These are phyloP conservation scores for Linaria vulgaris DNA, from an alignment of 257 asterid genomes.

Conservation along the genomic window DNA sequence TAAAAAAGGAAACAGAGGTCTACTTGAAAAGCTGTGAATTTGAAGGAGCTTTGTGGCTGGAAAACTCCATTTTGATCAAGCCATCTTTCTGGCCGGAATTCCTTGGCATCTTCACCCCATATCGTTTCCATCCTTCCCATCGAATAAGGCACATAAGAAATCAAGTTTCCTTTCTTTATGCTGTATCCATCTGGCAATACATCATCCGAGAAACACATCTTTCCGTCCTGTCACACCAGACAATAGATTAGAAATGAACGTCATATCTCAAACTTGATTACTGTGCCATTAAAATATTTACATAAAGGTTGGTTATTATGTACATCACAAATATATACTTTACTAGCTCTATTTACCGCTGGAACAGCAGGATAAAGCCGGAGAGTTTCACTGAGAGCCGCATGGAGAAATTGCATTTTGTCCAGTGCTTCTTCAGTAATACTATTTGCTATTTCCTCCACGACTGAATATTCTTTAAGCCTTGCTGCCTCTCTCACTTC, in stretches of 20 bases:
- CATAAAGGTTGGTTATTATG: too few species aligned
- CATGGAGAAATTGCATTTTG: constrained; percentile 67
- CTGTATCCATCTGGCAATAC: constrained; percentile 61
- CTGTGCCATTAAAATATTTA: too few species aligned
- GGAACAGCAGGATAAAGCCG: constrained; percentile 70
- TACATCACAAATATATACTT: too few species aligned
- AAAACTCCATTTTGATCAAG: constrained; percentile 50
- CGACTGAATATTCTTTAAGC: constrained; percentile 21
- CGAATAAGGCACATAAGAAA: constrained; percentile 45
- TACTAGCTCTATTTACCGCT: constrained; percentile 30
- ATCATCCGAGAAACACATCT: constrained; percentile 58
- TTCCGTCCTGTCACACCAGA: constrained; percentile 46
- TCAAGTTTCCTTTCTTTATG: constrained; percentile 51
- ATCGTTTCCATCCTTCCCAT: constrained; percentile 70
- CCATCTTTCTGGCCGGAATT: constrained; percentile 68
- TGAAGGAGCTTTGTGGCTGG: constrained; percentile 53
- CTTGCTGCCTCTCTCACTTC: constrained; percentile 46
- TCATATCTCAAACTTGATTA: too few species aligned
- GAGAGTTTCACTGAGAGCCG: constrained; percentile 61
- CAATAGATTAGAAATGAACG: neutral
- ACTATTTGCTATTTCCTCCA: constrained; percentile 40
- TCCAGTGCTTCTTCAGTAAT: constrained; percentile 56
- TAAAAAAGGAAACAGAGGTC: neutral
- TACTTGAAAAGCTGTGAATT: constrained; percentile 76
- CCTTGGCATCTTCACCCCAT: constrained; percentile 82